These are phyloP conservation scores for Spirogloea muscicola DNA, from an alignment of 139 green algal genomes.

Conservation along the genomic window DNA sequence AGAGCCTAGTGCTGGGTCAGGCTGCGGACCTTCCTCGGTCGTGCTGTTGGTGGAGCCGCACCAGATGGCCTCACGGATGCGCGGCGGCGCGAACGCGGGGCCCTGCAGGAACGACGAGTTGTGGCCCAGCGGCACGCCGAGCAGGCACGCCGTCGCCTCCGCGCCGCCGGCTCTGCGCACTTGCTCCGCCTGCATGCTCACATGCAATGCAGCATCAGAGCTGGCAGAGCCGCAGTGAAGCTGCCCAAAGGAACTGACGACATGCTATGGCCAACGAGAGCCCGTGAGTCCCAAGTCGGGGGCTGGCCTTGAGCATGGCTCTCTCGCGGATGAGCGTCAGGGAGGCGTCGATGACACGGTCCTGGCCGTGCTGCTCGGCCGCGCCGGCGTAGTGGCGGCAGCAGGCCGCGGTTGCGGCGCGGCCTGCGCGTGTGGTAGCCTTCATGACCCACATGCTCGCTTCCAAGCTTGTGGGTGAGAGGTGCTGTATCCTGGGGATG, in stretches of 20 bases:
- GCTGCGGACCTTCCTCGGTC: conserved; percentile 36
- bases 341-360: conserved; percentile 35
- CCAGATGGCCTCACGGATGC: conserved; percentile 45
- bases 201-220: neutral
- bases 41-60: conserved; percentile 38
- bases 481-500: no score
- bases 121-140: conserved; percentile 40
- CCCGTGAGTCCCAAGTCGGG: neutral
- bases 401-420: no score
- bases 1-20: no score
- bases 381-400: no score
- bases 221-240: neutral
- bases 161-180: conserved; percentile 9
- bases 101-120: conserved; percentile 48
- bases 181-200: conserved; percentile 16
- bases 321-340: conserved; percentile 40
- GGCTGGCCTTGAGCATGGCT: conserved; percentile 21
- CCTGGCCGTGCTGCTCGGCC: conserved; percentile 1
- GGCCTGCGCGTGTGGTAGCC: no score
- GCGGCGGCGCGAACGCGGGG: conserved; percentile 37
- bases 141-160: conserved; percentile 29
- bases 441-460: no score
- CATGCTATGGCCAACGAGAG: neutral
- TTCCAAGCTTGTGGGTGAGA: no score
- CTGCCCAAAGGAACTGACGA: neutral